Evolutionary conservation across 108 stramenopile genomes (phyloP), one percentile per base, ranked within the genome.

Genomic region (Nitzschia sp.): DNA sequence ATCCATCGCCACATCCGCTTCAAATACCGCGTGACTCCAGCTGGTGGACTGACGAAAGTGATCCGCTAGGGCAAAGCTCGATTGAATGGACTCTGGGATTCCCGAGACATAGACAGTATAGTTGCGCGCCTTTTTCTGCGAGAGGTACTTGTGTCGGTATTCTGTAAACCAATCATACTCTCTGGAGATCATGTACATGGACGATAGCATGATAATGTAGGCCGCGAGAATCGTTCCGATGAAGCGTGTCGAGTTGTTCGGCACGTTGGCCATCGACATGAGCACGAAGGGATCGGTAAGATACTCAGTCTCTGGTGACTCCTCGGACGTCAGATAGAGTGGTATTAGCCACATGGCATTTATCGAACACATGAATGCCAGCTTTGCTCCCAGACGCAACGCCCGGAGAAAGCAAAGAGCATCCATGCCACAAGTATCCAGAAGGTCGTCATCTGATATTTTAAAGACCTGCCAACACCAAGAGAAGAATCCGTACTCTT

Each of bases 101-200:
- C 77, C 73, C 2, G 70, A 58, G 11, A 88, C 63, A 55, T 73
- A 83, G 19, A 73, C 29, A 0, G 77, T 57, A 47, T 75, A 78
- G 52, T 88, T 83, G 28, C 84, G 69, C 2, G 77, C 61, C 31
- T 66, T 53, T 38, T 26, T 32, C 22, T 69, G 47, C 6, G 60
- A 35, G 0, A 83, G 54, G 44, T 77, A 83, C 16, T 58, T 54
- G 31, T 85, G 87, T 1, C 84, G 47, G 17, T 69, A 53, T 0
- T 71, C 44, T 26, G 58, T 84, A 72, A 79, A 83, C 82, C 85
- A 86, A 6, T 83, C 65, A 38, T 83, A 77, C 48, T 86, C 85
- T 30, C 73, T 53, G 13, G 68, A 71, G 2, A 83, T 80, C 1
- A 81, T 34, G 57, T 76, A 81, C 77, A 86, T 83, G 36, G 81